Percentiles rank a stretch among this genome's conserved stretches.
These are phyloP conservation scores for Boletus semigastroideus DNA, from an alignment of 1,284 basidiomycete species.

Conservation along the genomic window DNA sequence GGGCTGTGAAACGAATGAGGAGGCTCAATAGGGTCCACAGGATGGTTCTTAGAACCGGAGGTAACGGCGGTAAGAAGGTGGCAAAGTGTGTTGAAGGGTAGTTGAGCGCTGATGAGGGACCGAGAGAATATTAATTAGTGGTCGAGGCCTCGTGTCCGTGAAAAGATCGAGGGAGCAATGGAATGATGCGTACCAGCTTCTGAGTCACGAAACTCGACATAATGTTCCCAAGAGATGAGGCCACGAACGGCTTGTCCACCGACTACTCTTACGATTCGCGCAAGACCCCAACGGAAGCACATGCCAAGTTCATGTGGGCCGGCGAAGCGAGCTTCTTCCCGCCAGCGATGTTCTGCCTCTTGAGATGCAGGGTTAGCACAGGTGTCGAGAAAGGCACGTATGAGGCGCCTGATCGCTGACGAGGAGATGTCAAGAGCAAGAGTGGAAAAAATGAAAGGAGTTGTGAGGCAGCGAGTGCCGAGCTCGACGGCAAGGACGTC, in stretches of 20 bases:
- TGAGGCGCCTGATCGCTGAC: constrained; percentile 68
- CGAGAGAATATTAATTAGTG: constrained; percentile 25
- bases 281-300: constrained; percentile 83
- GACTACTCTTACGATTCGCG: constrained; percentile 66
- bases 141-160: constrained; percentile 19
- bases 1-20: constrained; percentile 75
- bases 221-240: constrained; percentile 75
- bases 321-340: constrained; percentile 78
- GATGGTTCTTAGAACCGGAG: constrained; percentile 55
- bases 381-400: constrained; percentile 70
- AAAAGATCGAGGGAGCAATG: constrained; percentile 21
- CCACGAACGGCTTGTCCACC: constrained; percentile 68
- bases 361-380: constrained; percentile 44
- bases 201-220: constrained; percentile 72
- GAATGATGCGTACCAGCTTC: constrained; percentile 63
- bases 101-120: constrained; percentile 41
- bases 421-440: constrained; percentile 82
- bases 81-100: constrained; percentile 73
- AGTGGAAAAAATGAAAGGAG: constrained; percentile 86
- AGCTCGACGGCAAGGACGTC: constrained; percentile 72
- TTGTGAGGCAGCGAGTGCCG: constrained; percentile 72
- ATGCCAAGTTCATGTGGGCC: constrained; percentile 84
- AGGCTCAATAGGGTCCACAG: constrained; percentile 71
- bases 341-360: constrained; percentile 60
- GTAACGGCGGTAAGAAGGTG: constrained; percentile 55